These are phyloP conservation scores for Paraconiothyrium brasiliense DNA, from an alignment of 2,329 filamentous ascomycete genomes.

Conservation along the genomic window DNA sequence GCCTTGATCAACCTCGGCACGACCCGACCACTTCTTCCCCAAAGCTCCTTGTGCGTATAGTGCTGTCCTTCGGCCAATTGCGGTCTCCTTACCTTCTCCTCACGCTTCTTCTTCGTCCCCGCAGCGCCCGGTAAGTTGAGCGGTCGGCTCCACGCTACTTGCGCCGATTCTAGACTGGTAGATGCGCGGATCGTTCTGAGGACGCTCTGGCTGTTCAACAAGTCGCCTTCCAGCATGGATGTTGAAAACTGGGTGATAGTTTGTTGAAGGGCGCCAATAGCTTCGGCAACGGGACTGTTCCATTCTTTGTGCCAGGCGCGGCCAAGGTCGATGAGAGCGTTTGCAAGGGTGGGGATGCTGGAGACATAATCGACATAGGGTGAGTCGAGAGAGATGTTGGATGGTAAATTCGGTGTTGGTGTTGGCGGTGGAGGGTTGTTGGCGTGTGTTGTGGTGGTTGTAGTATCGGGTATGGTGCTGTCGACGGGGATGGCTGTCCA, in stretches of 20 bases:
- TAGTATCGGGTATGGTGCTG: constrained; percentile 4
- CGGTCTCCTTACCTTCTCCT: constrained; percentile 17
- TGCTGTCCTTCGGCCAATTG: constrained; percentile 24
- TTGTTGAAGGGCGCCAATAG: constrained; percentile 42
- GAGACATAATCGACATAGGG: constrained; percentile 45
- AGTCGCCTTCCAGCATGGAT: constrained; percentile 35
- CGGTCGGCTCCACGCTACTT: constrained; percentile 42
- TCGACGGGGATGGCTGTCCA: constrained; percentile 18
- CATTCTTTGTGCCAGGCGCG: constrained; percentile 48
- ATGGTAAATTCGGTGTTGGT: constrained; percentile 26
- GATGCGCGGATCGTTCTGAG: constrained; percentile 49
- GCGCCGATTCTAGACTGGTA: constrained; percentile 41
- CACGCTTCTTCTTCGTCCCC: constrained; percentile 2
- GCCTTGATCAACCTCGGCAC: neutral
- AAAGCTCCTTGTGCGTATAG: constrained; percentile 43
- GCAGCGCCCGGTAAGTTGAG: constrained; percentile 42
- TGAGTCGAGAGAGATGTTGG: constrained; percentile 28
- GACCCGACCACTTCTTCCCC: constrained; percentile 25
- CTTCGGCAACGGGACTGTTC: constrained; percentile 46
- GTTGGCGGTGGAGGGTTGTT: constrained; percentile 21
- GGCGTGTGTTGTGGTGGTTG: constrained; percentile 7
- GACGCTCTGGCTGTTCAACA: constrained; percentile 38
- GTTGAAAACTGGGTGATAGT: constrained; percentile 41
- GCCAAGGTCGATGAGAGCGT: constrained; percentile 34
- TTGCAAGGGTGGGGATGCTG: constrained; percentile 27